Conservation (phyloP, 306 rosid genomes). For the Acmispon strigosus region DNA sequence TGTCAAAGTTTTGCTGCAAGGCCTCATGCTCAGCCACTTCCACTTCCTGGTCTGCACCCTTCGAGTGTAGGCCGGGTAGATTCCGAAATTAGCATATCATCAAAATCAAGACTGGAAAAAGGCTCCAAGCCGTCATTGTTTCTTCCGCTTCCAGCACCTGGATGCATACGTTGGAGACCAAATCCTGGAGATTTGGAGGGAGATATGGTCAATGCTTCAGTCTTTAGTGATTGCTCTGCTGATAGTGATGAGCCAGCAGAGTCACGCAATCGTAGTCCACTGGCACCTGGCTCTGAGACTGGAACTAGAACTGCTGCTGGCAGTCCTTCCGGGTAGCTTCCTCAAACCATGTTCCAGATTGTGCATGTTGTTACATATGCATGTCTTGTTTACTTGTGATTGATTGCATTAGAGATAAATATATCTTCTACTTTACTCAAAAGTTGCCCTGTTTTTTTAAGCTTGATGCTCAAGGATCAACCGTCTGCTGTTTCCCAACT, state of each 20-base stretch:
- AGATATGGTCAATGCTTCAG: slow-evolving; percentile 57
- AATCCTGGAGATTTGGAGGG: slow-evolving; percentile 74
- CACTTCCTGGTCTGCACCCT: slow-evolving; percentile 76
- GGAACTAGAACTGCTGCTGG: slow-evolving; percentile 64
- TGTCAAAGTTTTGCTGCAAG: slow-evolving; percentile 96
- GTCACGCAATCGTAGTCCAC: slow-evolving; percentile 68
- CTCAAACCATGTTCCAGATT: slow-evolving; percentile 16
- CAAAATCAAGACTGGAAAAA: slow-evolving; percentile 54
- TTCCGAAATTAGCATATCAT: slow-evolving; percentile 69
- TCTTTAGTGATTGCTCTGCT: slow-evolving; percentile 63
- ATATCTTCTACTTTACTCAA: slow-evolving; percentile 28
- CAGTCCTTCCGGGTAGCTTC: slow-evolving; percentile 79
- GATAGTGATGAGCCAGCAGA: slow-evolving; percentile 79
- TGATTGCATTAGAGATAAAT: not conserved
- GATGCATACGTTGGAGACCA: slow-evolving; percentile 52
- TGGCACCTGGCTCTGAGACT: slow-evolving; percentile 58
- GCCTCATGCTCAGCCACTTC: slow-evolving; percentile 84
- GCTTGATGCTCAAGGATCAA: slow-evolving; percentile 70
- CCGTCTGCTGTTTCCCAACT: slow-evolving; percentile 37
- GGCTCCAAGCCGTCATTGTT: slow-evolving; percentile 52
- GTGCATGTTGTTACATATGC: slow-evolving; percentile 15
- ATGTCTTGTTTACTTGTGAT: slow-evolving; percentile 16
- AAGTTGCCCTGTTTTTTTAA: slow-evolving; percentile 31
- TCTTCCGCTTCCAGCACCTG: slow-evolving; percentile 76
- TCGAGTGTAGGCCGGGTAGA: slow-evolving; percentile 69